These are phyloP conservation scores for Lumnitzera littorea DNA, from an alignment of 345 rosid species.

Conservation along the genomic window DNA sequence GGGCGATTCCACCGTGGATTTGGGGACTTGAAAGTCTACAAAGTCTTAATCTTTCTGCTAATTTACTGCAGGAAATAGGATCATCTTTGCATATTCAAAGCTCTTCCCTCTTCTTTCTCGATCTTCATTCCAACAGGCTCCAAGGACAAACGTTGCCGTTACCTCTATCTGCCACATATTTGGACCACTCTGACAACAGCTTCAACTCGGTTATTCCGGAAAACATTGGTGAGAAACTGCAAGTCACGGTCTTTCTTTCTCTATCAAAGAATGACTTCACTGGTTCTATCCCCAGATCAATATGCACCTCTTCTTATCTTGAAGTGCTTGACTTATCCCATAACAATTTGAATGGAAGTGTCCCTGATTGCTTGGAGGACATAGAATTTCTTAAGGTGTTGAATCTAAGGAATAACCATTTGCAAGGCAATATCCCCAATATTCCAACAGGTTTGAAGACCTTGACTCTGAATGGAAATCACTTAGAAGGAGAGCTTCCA, in stretches of 20 bases:
- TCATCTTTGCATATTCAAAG: background rate
- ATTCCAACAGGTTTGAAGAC: slow-evolving; percentile 6
- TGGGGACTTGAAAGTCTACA: slow-evolving; percentile 4
- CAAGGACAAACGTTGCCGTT: background rate
- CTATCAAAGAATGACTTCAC: slow-evolving; percentile 4
- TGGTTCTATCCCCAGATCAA: background rate
- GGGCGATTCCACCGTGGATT: slow-evolving; percentile 6
- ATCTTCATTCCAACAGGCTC: slow-evolving; percentile 7
- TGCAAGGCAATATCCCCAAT: slow-evolving; percentile 19
- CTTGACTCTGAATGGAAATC: slow-evolving; percentile 23
- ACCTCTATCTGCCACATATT: background rate
- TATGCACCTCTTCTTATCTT: slow-evolving; percentile 1
- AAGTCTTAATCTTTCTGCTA: slow-evolving; percentile 10
- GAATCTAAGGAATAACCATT: slow-evolving; percentile 15
- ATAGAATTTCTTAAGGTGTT: slow-evolving; percentile 4
- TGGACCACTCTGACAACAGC: slow-evolving; percentile 6
- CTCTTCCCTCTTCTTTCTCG: slow-evolving; percentile 6
- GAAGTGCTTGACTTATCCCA: slow-evolving; percentile 5
- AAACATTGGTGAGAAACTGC: background rate
- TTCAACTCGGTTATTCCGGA: background rate
- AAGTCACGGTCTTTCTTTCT: background rate
- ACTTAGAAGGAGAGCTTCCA: slow-evolving; percentile 20
- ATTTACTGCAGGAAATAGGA: background rate
- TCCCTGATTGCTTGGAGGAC: background rate
- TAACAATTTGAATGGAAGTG: background rate